Evolutionary conservation across 148 eudicot genomes (phyloP), one percentile per base, ranked within the genome.

Genomic region (Vaccinium corymbosum): DNA sequence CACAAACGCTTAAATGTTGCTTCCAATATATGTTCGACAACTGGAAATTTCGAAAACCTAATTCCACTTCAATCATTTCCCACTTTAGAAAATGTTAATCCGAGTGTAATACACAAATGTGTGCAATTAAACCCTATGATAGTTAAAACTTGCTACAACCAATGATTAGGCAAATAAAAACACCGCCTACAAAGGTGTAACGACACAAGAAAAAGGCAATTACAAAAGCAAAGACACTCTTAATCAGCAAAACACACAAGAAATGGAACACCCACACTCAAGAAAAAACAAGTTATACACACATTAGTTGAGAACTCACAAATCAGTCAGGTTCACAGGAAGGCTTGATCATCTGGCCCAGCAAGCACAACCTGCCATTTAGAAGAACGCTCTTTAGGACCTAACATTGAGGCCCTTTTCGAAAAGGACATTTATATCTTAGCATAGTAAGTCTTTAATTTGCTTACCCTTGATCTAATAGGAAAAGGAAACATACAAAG

Each of bases 281-380:
- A 90, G 14, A 85, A 84, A 27, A 83, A 85, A 86, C 91, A 59
- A 38, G 80, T 83, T 80, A 89, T 79, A 76, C 61, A 84, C 86
- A 51, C 87, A 85, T 82, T 84, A 85, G 90, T 83, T 11, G 57
- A 83, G 51, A 72, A 19, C 22, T 75, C 66, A 55, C 20, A 59
- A 49, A 79, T 86, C 83, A 73, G 90, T 91, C 84, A 87, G 84
- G 62, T 82, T 88, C 84, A 91, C 66, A 89, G 76, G 77, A 85
- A 88, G 35, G 92, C 92, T 89, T 82, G 86, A 81, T 92, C 95
- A 0, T 94, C 95, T 57, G 98, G 98, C 78, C 98, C 98, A 9
- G 87, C 89, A 29, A 93, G 97, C 78, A 91, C 85, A 4, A 93
- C 94, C 98, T 95, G 91, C 86, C 76, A 75, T 48, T 76, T 27